These are phyloP conservation scores for Alternaria brassicicola DNA, from an alignment of 2,329 filamentous ascomycete genomes.

Conservation along the genomic window DNA sequence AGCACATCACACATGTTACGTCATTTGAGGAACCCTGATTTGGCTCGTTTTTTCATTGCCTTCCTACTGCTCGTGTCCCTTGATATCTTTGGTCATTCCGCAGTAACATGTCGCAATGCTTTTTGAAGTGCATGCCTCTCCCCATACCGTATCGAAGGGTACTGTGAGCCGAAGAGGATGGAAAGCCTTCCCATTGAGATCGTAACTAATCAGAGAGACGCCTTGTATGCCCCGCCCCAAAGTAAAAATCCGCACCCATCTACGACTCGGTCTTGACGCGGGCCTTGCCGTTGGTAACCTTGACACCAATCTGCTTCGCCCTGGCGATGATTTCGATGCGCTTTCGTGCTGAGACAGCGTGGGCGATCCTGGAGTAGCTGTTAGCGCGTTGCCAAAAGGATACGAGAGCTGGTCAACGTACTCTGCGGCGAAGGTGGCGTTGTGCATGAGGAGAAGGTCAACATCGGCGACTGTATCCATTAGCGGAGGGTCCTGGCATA, in stretches of 20 bases:
- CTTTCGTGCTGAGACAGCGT: constrained; percentile 98
- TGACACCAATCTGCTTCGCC: constrained; percentile 97
- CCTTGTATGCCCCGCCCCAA: constrained; percentile 45
- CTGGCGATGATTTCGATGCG: constrained; percentile 96
- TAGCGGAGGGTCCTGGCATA: constrained; percentile 21
- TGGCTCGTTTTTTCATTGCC: constrained; percentile 39
- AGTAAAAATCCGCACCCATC: constrained; percentile 37
- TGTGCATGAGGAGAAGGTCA: constrained; percentile 99
- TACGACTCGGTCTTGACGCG: constrained; percentile 94
- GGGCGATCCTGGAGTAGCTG: constrained; percentile 74
- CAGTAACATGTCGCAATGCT: constrained; percentile 33
- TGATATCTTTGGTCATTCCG: constrained; percentile 25
- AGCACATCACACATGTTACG: constrained; percentile 4
- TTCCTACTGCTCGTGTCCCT: constrained; percentile 30
- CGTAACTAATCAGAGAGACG: constrained; percentile 49
- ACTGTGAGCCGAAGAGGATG: constrained; percentile 33
- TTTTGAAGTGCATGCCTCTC: constrained; percentile 39
- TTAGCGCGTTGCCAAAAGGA: constrained; percentile 15
- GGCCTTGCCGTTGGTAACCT: constrained; percentile 99
- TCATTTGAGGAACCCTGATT: constrained; percentile 7
- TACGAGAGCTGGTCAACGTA: constrained; percentile 58
- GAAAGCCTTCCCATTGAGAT: constrained; percentile 46
- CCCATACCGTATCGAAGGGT: constrained; percentile 24
- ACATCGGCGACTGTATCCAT: constrained; percentile 70
- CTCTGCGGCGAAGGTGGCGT: constrained; percentile 98